Conservation (phyloP, 2,329 filamentous ascomycete species). For the Fusarium nelsonii region DNA sequence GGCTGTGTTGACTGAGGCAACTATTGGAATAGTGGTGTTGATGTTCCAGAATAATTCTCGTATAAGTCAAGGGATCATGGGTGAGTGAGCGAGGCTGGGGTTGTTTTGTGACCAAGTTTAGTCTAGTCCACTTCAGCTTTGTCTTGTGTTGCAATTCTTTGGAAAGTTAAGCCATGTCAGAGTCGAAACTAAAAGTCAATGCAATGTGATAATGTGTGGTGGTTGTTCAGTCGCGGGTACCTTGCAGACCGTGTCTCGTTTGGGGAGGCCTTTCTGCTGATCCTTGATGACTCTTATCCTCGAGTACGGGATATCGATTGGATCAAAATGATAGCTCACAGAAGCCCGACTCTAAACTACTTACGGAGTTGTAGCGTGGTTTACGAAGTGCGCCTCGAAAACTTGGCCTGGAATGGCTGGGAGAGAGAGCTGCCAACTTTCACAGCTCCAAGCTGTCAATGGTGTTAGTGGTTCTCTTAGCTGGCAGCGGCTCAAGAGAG, state of each 20-base stretch:
- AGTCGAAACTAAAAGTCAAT: background rate
- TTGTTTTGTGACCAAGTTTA: constrained; percentile 2
- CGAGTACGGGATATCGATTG: constrained; percentile 15
- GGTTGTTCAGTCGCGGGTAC: constrained; percentile 43
- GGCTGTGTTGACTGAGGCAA: constrained; percentile 11
- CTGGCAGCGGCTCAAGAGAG: constrained; percentile 3
- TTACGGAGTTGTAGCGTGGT: background rate
- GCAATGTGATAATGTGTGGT: constrained; percentile 12
- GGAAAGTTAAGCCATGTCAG: background rate
- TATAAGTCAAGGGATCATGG: constrained; percentile 5
- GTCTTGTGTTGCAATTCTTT: constrained; percentile 2
- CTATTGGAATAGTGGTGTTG: constrained; percentile 8
- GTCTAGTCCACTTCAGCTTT: background rate
- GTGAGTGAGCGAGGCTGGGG: constrained; percentile 8
- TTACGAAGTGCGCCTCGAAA: constrained; percentile 8
- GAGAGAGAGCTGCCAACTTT: background rate
- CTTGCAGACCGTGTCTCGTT: constrained; percentile 42
- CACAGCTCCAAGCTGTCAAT: background rate
- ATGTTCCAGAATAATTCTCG: constrained; percentile 34
- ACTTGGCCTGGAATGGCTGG: background rate
- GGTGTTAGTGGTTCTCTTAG: background rate
- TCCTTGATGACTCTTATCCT: constrained; percentile 22
- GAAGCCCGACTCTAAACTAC: constrained; percentile 15
- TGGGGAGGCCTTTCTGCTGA: constrained; percentile 16
- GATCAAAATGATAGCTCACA: constrained; percentile 34